Evolutionary conservation across 768 basidiomycete species (phyloP).

Genomic region (Hygrophorus russula): DNA sequence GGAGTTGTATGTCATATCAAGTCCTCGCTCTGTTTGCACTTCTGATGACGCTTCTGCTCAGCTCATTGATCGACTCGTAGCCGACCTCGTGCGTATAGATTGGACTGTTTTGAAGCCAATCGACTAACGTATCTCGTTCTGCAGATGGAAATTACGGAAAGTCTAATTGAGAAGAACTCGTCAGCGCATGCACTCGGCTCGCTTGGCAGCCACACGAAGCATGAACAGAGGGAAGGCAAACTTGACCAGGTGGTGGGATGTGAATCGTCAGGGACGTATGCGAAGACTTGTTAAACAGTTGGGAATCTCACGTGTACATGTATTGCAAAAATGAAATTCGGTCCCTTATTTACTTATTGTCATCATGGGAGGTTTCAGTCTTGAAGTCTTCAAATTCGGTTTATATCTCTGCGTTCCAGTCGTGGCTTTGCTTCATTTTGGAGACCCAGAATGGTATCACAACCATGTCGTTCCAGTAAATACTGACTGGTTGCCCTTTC

Average conservation of each 20-base stretch:
- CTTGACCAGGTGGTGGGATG: constrained; percentile 38
- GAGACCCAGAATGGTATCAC: constrained; percentile 82
- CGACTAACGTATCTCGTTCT: neutral
- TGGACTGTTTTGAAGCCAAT: constrained; percentile 7
- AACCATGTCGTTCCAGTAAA: constrained; percentile 66
- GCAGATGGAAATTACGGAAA: constrained; percentile 56
- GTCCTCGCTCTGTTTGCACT: constrained; percentile 24
- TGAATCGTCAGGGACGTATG: constrained; percentile 48
- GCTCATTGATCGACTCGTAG: constrained; percentile 54
- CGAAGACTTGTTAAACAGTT: constrained; percentile 46
- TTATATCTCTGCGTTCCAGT: constrained; percentile 82
- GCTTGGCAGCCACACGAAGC: constrained; percentile 21
- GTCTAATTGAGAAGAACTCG: constrained; percentile 34
- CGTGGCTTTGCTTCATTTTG: constrained; percentile 70
- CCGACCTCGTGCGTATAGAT: constrained; percentile 48
- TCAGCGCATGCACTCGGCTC: constrained; percentile 40
- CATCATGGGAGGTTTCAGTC: constrained; percentile 60
- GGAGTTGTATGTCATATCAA: constrained; percentile 24
- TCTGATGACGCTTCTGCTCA: constrained; percentile 37
- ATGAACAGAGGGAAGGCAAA: constrained; percentile 31
- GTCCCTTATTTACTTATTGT: too few species aligned
- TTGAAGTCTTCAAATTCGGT: constrained; percentile 86
- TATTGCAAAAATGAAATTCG: too few species aligned
- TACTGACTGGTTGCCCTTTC: constrained; percentile 7
- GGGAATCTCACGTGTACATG: too few species aligned